Conservation (phyloP, 768 basidiomycete species). For the Podaxis sp. region DNA sequence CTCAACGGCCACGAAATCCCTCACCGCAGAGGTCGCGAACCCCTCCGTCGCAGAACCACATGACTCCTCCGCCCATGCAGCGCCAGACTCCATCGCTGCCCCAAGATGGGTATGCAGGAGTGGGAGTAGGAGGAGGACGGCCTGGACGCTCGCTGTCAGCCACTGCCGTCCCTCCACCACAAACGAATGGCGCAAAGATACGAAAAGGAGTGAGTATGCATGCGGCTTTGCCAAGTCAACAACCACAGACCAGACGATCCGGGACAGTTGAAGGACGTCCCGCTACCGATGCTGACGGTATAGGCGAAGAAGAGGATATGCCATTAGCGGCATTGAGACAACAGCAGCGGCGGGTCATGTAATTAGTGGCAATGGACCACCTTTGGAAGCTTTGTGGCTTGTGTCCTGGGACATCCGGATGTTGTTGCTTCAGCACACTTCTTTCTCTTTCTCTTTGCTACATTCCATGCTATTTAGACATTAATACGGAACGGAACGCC, state of each 20-base stretch:
- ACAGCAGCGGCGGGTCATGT: slow-evolving; percentile 53
- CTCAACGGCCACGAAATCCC: slow-evolving; percentile 21
- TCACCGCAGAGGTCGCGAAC: slow-evolving; percentile 45
- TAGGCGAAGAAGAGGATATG: slow-evolving; percentile 71
- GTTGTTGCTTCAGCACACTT: not conserved
- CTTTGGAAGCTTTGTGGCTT: not conserved
- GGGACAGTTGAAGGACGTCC: slow-evolving; percentile 24
- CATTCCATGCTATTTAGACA: slow-evolving; percentile 3
- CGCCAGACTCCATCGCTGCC: slow-evolving; percentile 29
- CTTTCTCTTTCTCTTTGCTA: not conserved
- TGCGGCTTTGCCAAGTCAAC: slow-evolving; percentile 48
- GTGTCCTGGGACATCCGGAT: slow-evolving; percentile 6
- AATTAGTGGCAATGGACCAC: slow-evolving; percentile 12
- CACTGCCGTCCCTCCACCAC: slow-evolving; percentile 43
- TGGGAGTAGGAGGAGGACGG: slow-evolving; percentile 32
- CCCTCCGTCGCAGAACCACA: slow-evolving; percentile 42
- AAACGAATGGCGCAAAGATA: slow-evolving; percentile 46
- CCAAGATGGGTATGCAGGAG: slow-evolving; percentile 25
- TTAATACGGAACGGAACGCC: slow-evolving; percentile 15
- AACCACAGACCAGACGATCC: slow-evolving; percentile 38
- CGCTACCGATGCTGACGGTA: not conserved
- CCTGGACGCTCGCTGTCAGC: slow-evolving; percentile 74
- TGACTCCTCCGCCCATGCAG: slow-evolving; percentile 16
- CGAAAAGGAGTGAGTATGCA: slow-evolving; percentile 71
- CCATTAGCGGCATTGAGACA: slow-evolving; percentile 81